Evolutionary conservation across 139 green algal species (phyloP).

Genomic region (Haematococcus lacustris): DNA sequence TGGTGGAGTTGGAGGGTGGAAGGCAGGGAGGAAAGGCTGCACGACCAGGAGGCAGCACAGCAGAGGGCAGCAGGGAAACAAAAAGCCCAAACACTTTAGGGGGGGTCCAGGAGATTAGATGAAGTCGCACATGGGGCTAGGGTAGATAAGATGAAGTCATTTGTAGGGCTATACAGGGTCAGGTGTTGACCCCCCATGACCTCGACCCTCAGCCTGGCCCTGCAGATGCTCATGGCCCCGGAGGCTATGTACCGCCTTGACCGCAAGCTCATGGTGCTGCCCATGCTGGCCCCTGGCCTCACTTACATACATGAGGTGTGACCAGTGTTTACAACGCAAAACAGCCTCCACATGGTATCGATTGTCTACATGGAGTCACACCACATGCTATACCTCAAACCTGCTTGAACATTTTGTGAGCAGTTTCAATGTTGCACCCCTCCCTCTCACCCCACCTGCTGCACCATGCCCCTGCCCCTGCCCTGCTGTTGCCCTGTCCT

Average conservation of each 20-base stretch:
- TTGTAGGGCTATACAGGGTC: neutral
- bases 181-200: neutral
- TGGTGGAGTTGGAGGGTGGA: neutral
- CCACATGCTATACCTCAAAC: too few species aligned
- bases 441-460: neutral
- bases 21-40: neutral
- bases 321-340: too few species aligned
- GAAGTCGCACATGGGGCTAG: neutral
- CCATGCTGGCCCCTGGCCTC: slow-evolving; percentile 43
- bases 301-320: slow-evolving; percentile 46
- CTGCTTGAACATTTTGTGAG: neutral
- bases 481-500: neutral
- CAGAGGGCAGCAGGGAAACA: neutral
- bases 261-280: slow-evolving; percentile 27
- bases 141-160: neutral
- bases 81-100: neutral
- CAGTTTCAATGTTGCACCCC: neutral
- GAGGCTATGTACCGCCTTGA: slow-evolving; percentile 30
- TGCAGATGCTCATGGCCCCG: slow-evolving; percentile 19
- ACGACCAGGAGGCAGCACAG: neutral
- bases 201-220: neutral
- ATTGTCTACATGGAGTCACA: neutral
- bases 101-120: neutral
- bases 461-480: neutral
- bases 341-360: neutral